Evolutionary conservation across 1,284 basidiomycete genomes (phyloP), one percentile per base, ranked within the genome.

Genomic region (Somion occarium): DNA sequence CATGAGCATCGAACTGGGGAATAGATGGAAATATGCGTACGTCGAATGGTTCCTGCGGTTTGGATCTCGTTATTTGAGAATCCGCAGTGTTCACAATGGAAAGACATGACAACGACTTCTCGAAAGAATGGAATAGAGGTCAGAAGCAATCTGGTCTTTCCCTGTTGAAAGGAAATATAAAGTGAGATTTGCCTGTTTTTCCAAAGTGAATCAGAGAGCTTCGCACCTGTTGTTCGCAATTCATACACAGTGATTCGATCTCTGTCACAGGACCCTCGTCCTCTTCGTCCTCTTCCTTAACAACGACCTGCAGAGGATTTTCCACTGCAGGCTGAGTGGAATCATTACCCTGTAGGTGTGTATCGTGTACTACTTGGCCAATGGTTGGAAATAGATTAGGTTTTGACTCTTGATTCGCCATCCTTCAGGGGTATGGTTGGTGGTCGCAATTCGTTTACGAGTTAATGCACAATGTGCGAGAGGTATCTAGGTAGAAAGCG

Each of bases 71-170:
- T 99, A 71, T 99, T 98, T 39, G 80, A 70, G 61, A 80, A 73
- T 19, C 93, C 94, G 62, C 97, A 99, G 66, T 94, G 86, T 50
- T 96, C 91, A 68, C 97, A 99, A 53, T 83, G 80, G 75, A 99
- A 99, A 41, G 92, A 95, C 81, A 95, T 93, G 53, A 99, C 83
- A 61, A 99, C 91, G 51, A 99, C 88, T 70, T 99, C 92, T 52
- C 84, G 80, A 74, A 99, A 99, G 74, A 90, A 99, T 0, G 97
- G 97, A 53, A 99, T 99, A 18, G 88, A 87, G 1, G 96, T 99
- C 51, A 99, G 77, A 57, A 99, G 82, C 64, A 99, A 73, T 45
- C 94, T 78, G 0, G 97, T 99, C n/a, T 76, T 75, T 27, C 97
- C 97, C 88, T 97, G 59, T 1, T 23, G 38, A 51, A 19, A 41